Evolutionary conservation across 495 filamentous ascomycete genomes (phyloP).

Genomic region (Penicillium herquei): DNA sequence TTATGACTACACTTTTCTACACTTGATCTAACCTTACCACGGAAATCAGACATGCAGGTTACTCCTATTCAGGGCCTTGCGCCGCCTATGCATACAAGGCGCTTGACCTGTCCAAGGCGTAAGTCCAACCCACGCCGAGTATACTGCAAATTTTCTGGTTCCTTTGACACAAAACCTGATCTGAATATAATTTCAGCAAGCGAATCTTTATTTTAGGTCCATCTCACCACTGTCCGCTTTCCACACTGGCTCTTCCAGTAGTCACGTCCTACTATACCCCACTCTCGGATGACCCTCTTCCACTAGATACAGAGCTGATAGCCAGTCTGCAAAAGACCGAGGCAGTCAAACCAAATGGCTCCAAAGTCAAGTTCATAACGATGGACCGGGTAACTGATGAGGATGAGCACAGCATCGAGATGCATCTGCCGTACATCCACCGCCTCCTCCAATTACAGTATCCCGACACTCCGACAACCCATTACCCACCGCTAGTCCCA

Average conservation of each 20-base stretch:
- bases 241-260: conserved; percentile 71
- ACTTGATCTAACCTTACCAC: no score
- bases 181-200: conserved; percentile 52
- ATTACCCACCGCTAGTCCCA: conserved; percentile 76
- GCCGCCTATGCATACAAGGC: conserved; percentile 94
- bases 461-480: conserved; percentile 32
- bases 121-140: conserved; percentile 18
- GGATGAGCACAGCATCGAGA: conserved; percentile 92
- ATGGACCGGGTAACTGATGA: conserved; percentile 72
- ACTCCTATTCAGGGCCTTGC: conserved; percentile 89
- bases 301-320: conserved; percentile 68
- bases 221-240: conserved; percentile 83
- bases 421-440: conserved; percentile 94
- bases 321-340: conserved; percentile 56
- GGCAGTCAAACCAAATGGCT: conserved; percentile 29
- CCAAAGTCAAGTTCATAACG: conserved; percentile 60
- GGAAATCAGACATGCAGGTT: conserved; percentile 79
- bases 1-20: neutral
- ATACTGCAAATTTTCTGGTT: neutral
- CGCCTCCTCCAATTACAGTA: conserved; percentile 59
- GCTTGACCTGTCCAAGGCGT: conserved; percentile 81
- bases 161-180: conserved; percentile 4
- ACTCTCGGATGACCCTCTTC: conserved; percentile 71
- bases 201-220: conserved; percentile 93
- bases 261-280: conserved; percentile 81